phyloP scores from a whole-genome alignment of 2,329 filamentous ascomycete species.

The Exophiala aquamarina region DNA sequence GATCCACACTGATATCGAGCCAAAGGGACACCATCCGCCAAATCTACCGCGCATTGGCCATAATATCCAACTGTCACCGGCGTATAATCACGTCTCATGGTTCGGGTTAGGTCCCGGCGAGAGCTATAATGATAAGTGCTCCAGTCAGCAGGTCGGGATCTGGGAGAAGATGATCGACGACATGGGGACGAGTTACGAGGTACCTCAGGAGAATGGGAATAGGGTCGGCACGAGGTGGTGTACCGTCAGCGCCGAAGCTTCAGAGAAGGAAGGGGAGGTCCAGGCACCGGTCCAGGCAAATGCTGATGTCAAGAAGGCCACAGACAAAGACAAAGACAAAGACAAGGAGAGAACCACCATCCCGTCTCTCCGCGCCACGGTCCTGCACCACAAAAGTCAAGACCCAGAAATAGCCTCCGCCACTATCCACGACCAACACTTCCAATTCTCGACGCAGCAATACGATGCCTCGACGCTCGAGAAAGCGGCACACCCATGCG shows the following conservation, averaged over 20 bases:
- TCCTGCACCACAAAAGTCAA: too few relatives aligned
- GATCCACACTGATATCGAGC: slow-evolving; percentile 11
- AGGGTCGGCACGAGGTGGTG: slow-evolving; percentile 62
- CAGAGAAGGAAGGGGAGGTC: not conserved
- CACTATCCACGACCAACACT: not conserved
- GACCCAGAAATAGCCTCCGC: too few relatives aligned
- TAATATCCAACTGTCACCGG: slow-evolving; percentile 51
- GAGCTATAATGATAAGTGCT: slow-evolving; percentile 66
- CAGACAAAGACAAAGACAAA: not conserved
- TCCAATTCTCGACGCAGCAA: slow-evolving; percentile 40
- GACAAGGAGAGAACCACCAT: not conserved
- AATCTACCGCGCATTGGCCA: slow-evolving; percentile 62
- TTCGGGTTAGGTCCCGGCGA: slow-evolving; percentile 65
- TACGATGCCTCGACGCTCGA: slow-evolving; percentile 56
- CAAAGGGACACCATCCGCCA: slow-evolving; percentile 9
- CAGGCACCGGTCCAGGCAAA: too few relatives aligned
- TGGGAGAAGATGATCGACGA: slow-evolving; percentile 45
- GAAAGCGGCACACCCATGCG: slow-evolving; percentile 62
- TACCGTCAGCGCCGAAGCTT: not conserved
- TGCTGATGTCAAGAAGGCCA: too few relatives aligned
- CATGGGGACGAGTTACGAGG: slow-evolving; percentile 62
- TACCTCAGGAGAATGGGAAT: slow-evolving; percentile 69
- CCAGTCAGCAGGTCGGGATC: slow-evolving; percentile 55
- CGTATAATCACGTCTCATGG: slow-evolving; percentile 56
- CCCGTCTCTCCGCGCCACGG: slow-evolving; percentile 8